Base-by-base conservation (phyloP, 106 monocot species). In the Phalaenopsis equestris region DNA sequence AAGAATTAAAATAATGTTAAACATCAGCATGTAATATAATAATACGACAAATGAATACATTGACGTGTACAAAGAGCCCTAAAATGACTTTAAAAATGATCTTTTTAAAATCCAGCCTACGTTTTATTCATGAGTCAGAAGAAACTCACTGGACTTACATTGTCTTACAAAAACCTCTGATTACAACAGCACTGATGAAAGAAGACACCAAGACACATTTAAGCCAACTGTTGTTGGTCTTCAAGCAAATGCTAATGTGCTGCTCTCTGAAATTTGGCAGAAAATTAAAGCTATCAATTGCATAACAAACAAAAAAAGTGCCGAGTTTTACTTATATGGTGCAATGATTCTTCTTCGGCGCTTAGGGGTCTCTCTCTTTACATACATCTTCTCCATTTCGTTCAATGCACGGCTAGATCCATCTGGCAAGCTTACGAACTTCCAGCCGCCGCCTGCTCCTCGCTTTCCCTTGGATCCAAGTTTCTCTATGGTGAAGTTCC, bases 401-500 rank as follows among this genome's bases (percentile, higher is more conserved):
- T 94, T 94, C 80, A 91, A 79, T 52, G 86, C 46, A 14, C 88
- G 86, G 73, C 89, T 94, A 30, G 98, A 97, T 72, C 89, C 89
- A 55, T 90, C 87, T 42, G 97, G 94, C 82, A 94, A 75, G 80
- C 92, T 94, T 37, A 89, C 90, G 84, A 92, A 92, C 79, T 94
- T 89, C 83, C 84, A 91, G 39, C 92, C 92, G 15, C 90, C 94
- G 52, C 89, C 86, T 1, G 82, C 82, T 10, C 89, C 89, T 45
- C 90, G 89, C 57, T 89, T 97, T 17, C 81, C 87, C 39, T 80
- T 87, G 21, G 85, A 49, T 5, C 98, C 98, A 56, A 94, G 64
- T 89, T 98, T 99, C 87, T 99, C 94, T 37, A 94, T 78, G 1
- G 92, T 94, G 72, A 93, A 88, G 75, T 78, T 99, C 94, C 94